Base-by-base conservation (phyloP, 2,329 filamentous ascomycete species). In the Aschersonia sp. region DNA sequence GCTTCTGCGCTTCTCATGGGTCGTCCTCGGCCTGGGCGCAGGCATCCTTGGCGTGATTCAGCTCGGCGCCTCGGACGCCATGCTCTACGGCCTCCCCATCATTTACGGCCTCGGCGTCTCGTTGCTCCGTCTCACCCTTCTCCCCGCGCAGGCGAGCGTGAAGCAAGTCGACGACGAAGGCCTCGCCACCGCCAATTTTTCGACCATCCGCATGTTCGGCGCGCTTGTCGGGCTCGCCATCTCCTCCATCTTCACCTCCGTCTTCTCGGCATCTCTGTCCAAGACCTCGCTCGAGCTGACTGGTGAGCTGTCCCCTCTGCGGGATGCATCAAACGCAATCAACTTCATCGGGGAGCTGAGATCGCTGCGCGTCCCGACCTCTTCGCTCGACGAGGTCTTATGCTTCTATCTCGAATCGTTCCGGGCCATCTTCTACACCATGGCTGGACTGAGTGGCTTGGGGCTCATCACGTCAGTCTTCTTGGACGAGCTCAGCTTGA, bases 81-180 rank as follows among this genome's bases (percentile, higher is more conserved):
- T 47, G 46, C 31, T 32, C 40, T 47, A 44, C 20, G 40, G 46
- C 3, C 40, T 44, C 30, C 40, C 46, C 5, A 20, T 47, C 30
- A n/a, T 47, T 12, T 47, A 30, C 30, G 40, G 46, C 4, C 9
- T 9, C 4, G 46, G 46, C 29, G 41, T 35, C 12, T 12, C 40
- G 3, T 29, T 44, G 6, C 40, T 47, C 4, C 46, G 46, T 35
- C 40, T 47, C 31, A 45, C 35, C 4, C 31, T 32, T 53, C 51
- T 48, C 5, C 50, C 48, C 5, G 30, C 48, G 20, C 50, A 51
- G 38, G 48, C 50, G 2, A 50, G 48, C 31, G 48, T 51, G 7
- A 5, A 6, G 2, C 42, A 10, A 5, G 41, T 48, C 20, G 48
- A 51, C 4, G 50, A 51, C 12, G 48, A 28, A 28, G 48, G 45